Base-by-base conservation (phyloP, 306 rosid genomes). In the Corylus americana region DNA sequence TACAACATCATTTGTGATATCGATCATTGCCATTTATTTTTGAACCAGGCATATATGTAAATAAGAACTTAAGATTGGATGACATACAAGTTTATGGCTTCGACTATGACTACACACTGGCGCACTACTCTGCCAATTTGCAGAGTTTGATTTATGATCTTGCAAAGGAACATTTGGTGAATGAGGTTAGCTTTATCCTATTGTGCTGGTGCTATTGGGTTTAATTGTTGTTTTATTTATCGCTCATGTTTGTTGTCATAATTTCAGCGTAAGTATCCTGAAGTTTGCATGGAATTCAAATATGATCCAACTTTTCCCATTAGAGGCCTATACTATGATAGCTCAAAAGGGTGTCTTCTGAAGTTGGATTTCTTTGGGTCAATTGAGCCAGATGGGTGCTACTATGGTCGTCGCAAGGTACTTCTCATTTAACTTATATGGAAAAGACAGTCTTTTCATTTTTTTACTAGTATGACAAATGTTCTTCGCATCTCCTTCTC, bases 361-460 rank as follows among this genome's bases (percentile, higher is more conserved):
- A 95, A 91, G 88, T 82, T 92, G 83, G 96, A 92, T 86, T 95
- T 93, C 88, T 95, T 95, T 85, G 96, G 97, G 66, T 91, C 98
- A 0, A 89, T 92, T 76, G 98, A 91, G 88, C 91, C 93, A 0
- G 96, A 91, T 39, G 98, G 90, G 55, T 93, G 98, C 82, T 92
- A 85, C 91, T 95, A 79, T 85, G 98, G 98, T 73, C 92, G 94
- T 81, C 97, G 86, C 67, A 92, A 87, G 98, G 98, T 95, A 81
- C 57, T 80, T 68, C 8, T 59, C 76, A 8, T 42, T 49, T 69
- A 67, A 13, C 80, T 79, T 20, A 4, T 71, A 59, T 35, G 12
- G 39, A 7, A 12, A 27, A 48, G 77, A 47, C 58, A 2, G 59
- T 39, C 9, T 61, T 5, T 76, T 55, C 29, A 37, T 27, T 51